Evolutionary conservation across 2,329 filamentous ascomycete genomes (phyloP).

Genomic region (Magnaporthiopsis rhizophila): DNA sequence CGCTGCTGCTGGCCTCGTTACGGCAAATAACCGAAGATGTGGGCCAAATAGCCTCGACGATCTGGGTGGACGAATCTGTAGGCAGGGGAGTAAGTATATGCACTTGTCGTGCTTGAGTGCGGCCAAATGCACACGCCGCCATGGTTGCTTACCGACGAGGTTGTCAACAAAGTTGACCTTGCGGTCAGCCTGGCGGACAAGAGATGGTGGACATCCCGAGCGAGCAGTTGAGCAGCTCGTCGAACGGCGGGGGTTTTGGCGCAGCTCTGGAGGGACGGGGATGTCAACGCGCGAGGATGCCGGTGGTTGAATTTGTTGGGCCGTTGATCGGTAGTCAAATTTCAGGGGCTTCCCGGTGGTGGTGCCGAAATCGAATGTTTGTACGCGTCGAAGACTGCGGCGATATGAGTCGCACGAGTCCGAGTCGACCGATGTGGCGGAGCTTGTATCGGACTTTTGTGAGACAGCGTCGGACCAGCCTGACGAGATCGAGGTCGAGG

Average conservation of each 20-base stretch:
- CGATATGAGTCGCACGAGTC: slow-evolving; percentile 39
- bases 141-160: slow-evolving; percentile 78
- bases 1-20: slow-evolving; percentile 63
- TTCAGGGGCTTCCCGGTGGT: neutral
- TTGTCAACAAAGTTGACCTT: slow-evolving; percentile 94
- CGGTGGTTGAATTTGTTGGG: slow-evolving; percentile 12
- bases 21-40: slow-evolving; percentile 73
- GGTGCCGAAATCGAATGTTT: neutral
- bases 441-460: slow-evolving; percentile 62
- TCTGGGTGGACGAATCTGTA: slow-evolving; percentile 91
- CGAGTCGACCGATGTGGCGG: slow-evolving; percentile 36
- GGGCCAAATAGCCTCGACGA: slow-evolving; percentile 96
- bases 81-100: slow-evolving; percentile 24
- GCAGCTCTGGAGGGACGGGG: slow-evolving; percentile 48
- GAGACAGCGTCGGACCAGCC: slow-evolving; percentile 69
- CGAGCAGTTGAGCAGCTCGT: slow-evolving; percentile 45
- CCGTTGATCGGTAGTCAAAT: slow-evolving; percentile 16
- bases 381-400: slow-evolving; percentile 17
- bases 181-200: slow-evolving; percentile 81
- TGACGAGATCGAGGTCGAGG: slow-evolving; percentile 70
- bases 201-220: slow-evolving; percentile 59
- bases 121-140: neutral
- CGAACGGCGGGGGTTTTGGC: slow-evolving; percentile 55
- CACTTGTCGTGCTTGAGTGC: neutral
- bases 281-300: slow-evolving; percentile 25